phyloP scores from a whole-genome alignment of 2,329 filamentous ascomycete genomes.

The Elsinoe perseae region DNA sequence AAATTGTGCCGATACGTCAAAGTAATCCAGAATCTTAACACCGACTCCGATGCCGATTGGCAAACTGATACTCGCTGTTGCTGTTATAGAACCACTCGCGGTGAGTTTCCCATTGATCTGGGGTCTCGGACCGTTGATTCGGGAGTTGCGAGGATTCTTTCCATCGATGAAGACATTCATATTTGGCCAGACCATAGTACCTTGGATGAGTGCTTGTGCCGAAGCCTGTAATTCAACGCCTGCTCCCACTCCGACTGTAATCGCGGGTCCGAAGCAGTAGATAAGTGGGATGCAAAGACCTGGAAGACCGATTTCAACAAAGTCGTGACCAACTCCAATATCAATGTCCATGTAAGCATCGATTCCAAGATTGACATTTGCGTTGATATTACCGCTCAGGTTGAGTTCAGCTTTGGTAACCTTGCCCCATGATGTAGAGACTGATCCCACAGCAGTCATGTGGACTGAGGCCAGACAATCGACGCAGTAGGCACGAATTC shows the following conservation, averaged over 20 bases:
- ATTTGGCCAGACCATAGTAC: not conserved
- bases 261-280: not conserved
- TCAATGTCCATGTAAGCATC: not conserved
- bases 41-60: conserved; percentile 4
- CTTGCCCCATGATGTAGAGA: not conserved
- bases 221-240: not conserved
- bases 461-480: conserved; percentile 1
- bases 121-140: not conserved
- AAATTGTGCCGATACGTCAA: not conserved
- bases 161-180: conserved; percentile 7
- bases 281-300: not conserved
- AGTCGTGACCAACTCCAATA: not conserved
- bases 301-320: not conserved
- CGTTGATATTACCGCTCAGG: not conserved
- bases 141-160: not conserved
- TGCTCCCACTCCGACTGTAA: not conserved
- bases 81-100: not conserved
- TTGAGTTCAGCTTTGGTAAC: not conserved
- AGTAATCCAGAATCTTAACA: not conserved
- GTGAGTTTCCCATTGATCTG: not conserved
- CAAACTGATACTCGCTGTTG: not conserved
- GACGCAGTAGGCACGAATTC: not conserved
- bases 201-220: not conserved
- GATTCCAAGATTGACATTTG: not conserved
- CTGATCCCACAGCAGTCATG: not conserved